Percentiles rank a stretch among this genome's conserved stretches.
phyloP scores from a whole-genome alignment of 2,329 filamentous ascomycete species.

The Aureobasidium sp. region DNA sequence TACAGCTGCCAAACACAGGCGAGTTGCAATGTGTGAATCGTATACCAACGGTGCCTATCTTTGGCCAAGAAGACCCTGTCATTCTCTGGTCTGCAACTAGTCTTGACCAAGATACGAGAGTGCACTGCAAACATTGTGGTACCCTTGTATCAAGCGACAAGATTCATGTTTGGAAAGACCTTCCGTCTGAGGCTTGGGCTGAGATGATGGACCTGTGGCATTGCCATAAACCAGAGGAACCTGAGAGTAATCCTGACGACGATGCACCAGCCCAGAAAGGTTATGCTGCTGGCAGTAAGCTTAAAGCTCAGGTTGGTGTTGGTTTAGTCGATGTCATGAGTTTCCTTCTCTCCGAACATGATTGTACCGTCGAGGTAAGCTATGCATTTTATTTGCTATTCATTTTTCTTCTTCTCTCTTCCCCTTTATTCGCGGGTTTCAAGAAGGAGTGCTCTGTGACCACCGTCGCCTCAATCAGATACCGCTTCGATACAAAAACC shows the following conservation, averaged over 20 bases:
- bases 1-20: conserved; percentile 1
- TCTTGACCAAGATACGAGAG: conserved; percentile 19
- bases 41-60: neutral
- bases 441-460: conserved; percentile 30
- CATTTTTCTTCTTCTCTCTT: neutral
- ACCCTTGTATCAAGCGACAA: conserved; percentile 21
- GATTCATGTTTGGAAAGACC: conserved; percentile 69
- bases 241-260: conserved; percentile 34
- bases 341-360: conserved; percentile 59
- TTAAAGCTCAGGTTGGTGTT: conserved; percentile 55
- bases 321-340: conserved; percentile 76
- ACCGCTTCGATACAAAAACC: conserved; percentile 28
- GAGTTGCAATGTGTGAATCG: conserved; percentile 1
- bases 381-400: conserved; percentile 12
- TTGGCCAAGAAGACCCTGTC: conserved; percentile 23
- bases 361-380: conserved; percentile 51
- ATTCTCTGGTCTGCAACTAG: conserved; percentile 36
- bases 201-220: conserved; percentile 99
- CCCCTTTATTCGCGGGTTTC: conserved; percentile 15
- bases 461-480: conserved; percentile 21
- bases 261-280: conserved; percentile 51
- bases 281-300: conserved; percentile 72
- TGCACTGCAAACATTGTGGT: conserved; percentile 23
- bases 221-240: conserved; percentile 78
- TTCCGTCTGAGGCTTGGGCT: conserved; percentile 95